Base-by-base conservation (phyloP, 2,329 filamentous ascomycete genomes). In the Colletotrichum spinosum region DNA sequence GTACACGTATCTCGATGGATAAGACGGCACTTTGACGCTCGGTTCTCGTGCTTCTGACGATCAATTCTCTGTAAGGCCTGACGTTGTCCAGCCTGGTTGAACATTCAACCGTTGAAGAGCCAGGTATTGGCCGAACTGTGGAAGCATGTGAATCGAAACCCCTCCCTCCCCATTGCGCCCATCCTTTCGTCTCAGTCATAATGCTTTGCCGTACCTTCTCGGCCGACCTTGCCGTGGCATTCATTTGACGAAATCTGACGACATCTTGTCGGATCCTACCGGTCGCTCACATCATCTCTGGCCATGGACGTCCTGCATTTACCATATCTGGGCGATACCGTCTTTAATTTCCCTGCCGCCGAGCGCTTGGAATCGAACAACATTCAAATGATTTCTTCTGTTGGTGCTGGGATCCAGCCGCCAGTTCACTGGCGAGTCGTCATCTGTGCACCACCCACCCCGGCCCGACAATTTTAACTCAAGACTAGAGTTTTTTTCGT, bases 201-300 rank as follows among this genome's bases (percentile, higher is more conserved):
- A 49, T 46, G 37, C 48, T 38, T 7, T 62, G 58, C 46, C 58
- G 52, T 52, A 2, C 41, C 41, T 34, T 62, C 52, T 56, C 62
- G 58, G 62, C 58, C 58, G 62, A 56, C 56, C 25, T 35, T 52
- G 44, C 52, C 62, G 58, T 55, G 57, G 51, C 45, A 65, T 61
- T 55, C 51, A 56, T 48, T 38, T 50, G 55, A 64, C 42, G 51
- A 33, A 17, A 50, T 62, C 46, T 55, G 52, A 53, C 46, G 46
- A 48, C 37, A 62, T 37, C 46, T 39, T 41, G 15, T 45, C 49
- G 56, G 56, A 42, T 35, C 11, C 12, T 44, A 41, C 56, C 56
- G 48, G 39, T 41, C 44, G 44, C 45, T 60, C 44, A 55, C 9
- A 15, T 60, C 50, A 45, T 60, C 49, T 42, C 25, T 44, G 53